Percentiles rank a stretch among this genome's conserved stretches.
phyloP scores from a whole-genome alignment of 2,329 filamentous ascomycete species.

The Taxawa tesnikishii region DNA sequence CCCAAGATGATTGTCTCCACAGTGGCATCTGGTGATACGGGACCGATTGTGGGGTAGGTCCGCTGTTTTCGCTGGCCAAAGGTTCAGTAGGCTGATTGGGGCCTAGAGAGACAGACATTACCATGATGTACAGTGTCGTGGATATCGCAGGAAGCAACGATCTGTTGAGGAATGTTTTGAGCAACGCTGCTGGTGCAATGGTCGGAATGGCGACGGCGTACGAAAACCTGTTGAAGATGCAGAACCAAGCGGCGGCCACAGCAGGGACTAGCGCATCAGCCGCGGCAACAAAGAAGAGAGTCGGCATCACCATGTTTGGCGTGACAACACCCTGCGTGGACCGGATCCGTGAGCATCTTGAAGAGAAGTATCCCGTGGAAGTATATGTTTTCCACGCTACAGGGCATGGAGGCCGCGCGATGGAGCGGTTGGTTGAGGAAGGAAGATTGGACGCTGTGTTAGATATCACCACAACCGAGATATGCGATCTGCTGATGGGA shows the following conservation, averaged over 20 bases:
- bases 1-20: constrained; percentile 62
- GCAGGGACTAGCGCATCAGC: constrained; percentile 1
- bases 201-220: constrained; percentile 44
- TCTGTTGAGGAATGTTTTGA: constrained; percentile 44
- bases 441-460: constrained; percentile 51
- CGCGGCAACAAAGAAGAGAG: constrained; percentile 27
- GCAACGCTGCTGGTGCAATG: constrained; percentile 52
- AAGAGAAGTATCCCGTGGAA: constrained; percentile 36
- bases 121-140: constrained; percentile 59
- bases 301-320: constrained; percentile 64
- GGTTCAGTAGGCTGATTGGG: too few relatives aligned
- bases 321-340: constrained; percentile 58
- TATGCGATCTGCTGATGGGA: constrained; percentile 51
- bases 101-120: constrained; percentile 57
- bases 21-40: constrained; percentile 54
- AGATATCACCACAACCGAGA: constrained; percentile 61
- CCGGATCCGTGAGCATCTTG: constrained; percentile 38
- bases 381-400: constrained; percentile 59
- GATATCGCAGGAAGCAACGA: constrained; percentile 56
- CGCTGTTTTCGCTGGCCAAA: too few relatives aligned
- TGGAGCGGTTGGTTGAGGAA: constrained; percentile 52
- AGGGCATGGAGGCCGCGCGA: constrained; percentile 53
- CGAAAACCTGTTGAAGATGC: constrained; percentile 8
- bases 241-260: neutral
- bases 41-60: constrained; percentile 52